Percentiles rank a stretch among this genome's conserved stretches.
Conservation (phyloP, 2,329 filamentous ascomycete genomes). For the Fusarium sp. region DNA sequence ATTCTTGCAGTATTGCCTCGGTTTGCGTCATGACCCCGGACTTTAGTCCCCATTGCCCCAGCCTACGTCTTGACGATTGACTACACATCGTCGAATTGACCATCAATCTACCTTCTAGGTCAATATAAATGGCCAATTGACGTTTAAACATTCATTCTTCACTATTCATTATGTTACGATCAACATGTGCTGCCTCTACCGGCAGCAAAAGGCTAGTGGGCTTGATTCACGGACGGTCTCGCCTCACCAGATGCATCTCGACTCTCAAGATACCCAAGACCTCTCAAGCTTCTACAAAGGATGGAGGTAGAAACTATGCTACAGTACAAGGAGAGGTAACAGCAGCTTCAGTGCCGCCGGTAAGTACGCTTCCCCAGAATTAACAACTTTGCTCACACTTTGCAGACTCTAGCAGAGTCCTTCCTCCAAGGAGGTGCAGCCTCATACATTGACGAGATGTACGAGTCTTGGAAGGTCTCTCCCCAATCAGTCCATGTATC, state of each 20-base stretch:
- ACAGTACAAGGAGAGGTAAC: not conserved
- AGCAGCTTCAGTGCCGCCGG: not conserved
- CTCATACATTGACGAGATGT: constrained; percentile 99
- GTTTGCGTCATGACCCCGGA: constrained; percentile 2
- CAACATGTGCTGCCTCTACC: not conserved
- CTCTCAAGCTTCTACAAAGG: not conserved
- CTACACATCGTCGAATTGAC: not conserved
- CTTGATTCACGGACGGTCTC: not conserved
- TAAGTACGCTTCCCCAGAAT: not conserved
- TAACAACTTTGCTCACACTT: not conserved
- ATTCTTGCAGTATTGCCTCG: not conserved
- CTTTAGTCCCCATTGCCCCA: not conserved
- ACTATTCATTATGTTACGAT: constrained; percentile 11
- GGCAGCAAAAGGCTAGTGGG: not conserved
- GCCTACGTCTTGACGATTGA: not conserved
- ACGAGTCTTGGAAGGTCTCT: constrained; percentile 94
- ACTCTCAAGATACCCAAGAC: not conserved
- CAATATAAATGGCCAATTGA: not conserved
- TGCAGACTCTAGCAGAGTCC: constrained; percentile 17
- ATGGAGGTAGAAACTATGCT: not conserved
- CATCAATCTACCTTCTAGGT: not conserved
- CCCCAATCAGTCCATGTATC: constrained; percentile 94
- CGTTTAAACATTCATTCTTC: not conserved
- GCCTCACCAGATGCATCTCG: not conserved
- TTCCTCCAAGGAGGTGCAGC: constrained; percentile 96